These are phyloP conservation scores for Didymella lethalis DNA, from an alignment of 2,329 filamentous ascomycete species.

Conservation along the genomic window DNA sequence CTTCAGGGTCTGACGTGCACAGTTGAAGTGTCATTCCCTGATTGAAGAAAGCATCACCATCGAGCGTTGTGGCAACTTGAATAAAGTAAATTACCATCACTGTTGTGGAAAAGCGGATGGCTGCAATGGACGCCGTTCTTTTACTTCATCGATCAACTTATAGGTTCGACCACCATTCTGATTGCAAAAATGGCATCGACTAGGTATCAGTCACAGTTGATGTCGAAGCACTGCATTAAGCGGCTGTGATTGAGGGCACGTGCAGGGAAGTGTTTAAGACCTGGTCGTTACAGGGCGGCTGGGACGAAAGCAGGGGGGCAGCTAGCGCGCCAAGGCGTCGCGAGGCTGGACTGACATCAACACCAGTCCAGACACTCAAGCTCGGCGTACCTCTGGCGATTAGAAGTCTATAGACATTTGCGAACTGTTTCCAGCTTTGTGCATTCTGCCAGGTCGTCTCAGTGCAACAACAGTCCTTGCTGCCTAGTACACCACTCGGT, in stretches of 20 bases:
- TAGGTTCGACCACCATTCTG: neutral
- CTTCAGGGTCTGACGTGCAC: neutral
- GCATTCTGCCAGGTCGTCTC: constrained; percentile 1
- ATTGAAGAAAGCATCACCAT: neutral
- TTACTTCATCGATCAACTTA: neutral
- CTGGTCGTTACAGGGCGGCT: constrained; percentile 2
- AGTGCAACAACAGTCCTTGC: neutral
- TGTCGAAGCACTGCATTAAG: neutral
- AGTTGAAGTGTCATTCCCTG: neutral
- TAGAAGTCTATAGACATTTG: constrained; percentile 2
- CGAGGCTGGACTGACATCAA: constrained; percentile 23
- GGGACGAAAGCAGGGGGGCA: constrained; percentile 2
- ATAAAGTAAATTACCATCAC: too few relatives aligned
- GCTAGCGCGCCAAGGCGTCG: constrained; percentile 4
- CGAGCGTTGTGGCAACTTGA: neutral
- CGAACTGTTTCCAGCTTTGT: neutral
- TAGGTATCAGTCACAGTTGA: neutral
- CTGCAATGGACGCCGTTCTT: too few relatives aligned
- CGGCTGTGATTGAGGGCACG: too few relatives aligned
- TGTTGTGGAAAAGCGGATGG: too few relatives aligned
- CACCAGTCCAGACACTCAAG: constrained; percentile 11
- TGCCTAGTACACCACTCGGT: constrained; percentile 3
- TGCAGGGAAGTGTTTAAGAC: neutral
- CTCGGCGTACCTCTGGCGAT: constrained; percentile 9
- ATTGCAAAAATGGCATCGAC: neutral